phyloP scores from a whole-genome alignment of 2,329 filamentous ascomycete species.

The Sporothrix inflata region DNA sequence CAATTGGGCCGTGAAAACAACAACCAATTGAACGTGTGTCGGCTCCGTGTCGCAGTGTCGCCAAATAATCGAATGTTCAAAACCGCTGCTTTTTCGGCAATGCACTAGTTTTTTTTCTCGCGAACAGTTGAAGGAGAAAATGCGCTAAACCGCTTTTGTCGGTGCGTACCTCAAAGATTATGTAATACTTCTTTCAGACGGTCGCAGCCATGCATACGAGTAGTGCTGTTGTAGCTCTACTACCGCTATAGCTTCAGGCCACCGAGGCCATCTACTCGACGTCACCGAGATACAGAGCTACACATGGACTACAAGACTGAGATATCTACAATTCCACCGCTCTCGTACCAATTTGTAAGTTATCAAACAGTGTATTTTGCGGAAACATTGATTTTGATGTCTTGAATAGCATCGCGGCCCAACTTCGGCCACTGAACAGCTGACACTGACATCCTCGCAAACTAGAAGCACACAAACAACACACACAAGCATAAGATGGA shows the following conservation, averaged over 20 bases:
- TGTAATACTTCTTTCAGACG: neutral
- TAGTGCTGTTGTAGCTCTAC: neutral
- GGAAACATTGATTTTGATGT: neutral
- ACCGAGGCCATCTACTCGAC: neutral
- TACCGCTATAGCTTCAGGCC: neutral
- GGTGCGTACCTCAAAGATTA: neutral
- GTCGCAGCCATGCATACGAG: too few relatives aligned
- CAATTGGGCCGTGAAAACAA: neutral
- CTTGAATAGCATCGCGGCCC: neutral
- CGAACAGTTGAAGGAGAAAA: neutral
- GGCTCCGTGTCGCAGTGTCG: neutral
- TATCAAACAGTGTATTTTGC: neutral
- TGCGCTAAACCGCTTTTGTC: neutral
- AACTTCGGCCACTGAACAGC: neutral
- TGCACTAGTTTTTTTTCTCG: slow-evolving; percentile 18
- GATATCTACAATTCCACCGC: neutral
- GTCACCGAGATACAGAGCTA: neutral
- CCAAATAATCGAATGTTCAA: slow-evolving; percentile 12
- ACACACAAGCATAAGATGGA: neutral
- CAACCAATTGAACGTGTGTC: slow-evolving; percentile 2
- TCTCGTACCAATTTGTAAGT: neutral
- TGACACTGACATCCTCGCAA: neutral
- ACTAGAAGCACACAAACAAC: neutral
- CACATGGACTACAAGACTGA: neutral
- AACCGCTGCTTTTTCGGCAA: slow-evolving; percentile 18